Evolutionary conservation across 2,329 filamentous ascomycete genomes (phyloP).

Genomic region (Sarocladium brachiariae): DNA sequence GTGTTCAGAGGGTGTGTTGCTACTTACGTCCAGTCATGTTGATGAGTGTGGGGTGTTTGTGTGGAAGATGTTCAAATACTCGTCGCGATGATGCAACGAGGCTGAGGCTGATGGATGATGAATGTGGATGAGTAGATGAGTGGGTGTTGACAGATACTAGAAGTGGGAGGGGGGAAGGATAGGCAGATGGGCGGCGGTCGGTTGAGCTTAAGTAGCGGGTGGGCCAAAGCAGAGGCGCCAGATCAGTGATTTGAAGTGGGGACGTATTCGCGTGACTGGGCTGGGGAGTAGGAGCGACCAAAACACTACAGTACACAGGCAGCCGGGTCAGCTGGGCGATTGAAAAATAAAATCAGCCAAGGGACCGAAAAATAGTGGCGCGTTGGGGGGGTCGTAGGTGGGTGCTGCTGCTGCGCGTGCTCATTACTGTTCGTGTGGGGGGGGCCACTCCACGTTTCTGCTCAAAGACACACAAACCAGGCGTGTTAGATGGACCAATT

Average conservation of each 20-base stretch:
- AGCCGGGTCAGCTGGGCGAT: neutral
- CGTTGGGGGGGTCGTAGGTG: neutral
- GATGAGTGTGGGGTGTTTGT: conserved; percentile 13
- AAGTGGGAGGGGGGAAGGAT: conserved; percentile 13
- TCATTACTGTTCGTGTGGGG: neutral
- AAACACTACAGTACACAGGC: too few species aligned
- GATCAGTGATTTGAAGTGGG: conserved; percentile 24
- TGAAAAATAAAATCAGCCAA: conserved; percentile 3
- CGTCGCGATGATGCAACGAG: conserved; percentile 8
- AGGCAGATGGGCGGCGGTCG: conserved; percentile 20
- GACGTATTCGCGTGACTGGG: neutral
- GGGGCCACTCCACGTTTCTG: conserved; percentile 7
- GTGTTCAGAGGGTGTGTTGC: too few species aligned
- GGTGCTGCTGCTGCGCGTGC: neutral
- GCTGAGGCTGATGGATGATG: conserved; percentile 7
- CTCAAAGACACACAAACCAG: neutral
- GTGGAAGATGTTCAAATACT: conserved; percentile 11
- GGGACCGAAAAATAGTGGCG: neutral
- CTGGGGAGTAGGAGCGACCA: neutral
- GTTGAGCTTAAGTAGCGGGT: conserved; percentile 32
- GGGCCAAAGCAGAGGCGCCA: conserved; percentile 22
- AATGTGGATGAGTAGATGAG: conserved; percentile 10
- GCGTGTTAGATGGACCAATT: neutral
- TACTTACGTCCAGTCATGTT: conserved; percentile 31
- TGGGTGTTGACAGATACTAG: conserved; percentile 8